phyloP scores from a whole-genome alignment of 192 early-diverging fungal genomes.

The Rhizoclosmatium globosum region DNA sequence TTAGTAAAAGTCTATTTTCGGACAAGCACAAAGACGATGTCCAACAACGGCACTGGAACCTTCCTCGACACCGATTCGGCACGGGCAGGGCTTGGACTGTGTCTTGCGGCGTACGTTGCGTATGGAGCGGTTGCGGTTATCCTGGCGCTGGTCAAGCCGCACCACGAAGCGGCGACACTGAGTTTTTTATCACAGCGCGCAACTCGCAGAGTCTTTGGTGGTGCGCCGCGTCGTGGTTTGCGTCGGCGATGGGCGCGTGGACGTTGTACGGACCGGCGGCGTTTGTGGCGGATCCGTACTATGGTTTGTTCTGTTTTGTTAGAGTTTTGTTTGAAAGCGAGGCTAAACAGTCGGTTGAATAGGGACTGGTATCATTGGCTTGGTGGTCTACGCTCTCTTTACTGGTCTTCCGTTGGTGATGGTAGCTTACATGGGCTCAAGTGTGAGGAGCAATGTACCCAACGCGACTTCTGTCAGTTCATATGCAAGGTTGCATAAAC shows the following conservation, averaged over 20 bases:
- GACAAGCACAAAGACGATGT: no score
- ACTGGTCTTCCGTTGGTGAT: slow-evolving; percentile 52
- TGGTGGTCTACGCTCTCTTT: slow-evolving; percentile 49
- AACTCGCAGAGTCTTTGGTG: slow-evolving; percentile 40
- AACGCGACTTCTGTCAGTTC: slow-evolving; percentile 43
- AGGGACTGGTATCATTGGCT: slow-evolving; percentile 51
- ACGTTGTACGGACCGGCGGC: slow-evolving; percentile 21
- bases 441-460: slow-evolving; percentile 43
- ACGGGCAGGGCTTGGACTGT: slow-evolving; percentile 11
- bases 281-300: slow-evolving; percentile 40
- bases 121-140: slow-evolving; percentile 23
- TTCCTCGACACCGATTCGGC: slow-evolving; percentile 23
- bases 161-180: slow-evolving; percentile 16
- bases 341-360: background rate
- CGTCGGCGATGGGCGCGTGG: slow-evolving; percentile 53
- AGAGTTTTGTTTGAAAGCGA: background rate
- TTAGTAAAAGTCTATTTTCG: no score
- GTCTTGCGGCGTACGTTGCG: slow-evolving; percentile 20
- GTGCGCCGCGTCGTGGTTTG: slow-evolving; percentile 53
- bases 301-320: slow-evolving; percentile 27
- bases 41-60: background rate
- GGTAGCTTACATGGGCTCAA: slow-evolving; percentile 46
- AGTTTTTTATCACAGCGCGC: slow-evolving; percentile 60
- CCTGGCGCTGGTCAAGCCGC: slow-evolving; percentile 8
- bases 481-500: background rate